Evolutionary conservation across 2,329 filamentous ascomycete species (phyloP).

Genomic region (Xylaria multiplex): DNA sequence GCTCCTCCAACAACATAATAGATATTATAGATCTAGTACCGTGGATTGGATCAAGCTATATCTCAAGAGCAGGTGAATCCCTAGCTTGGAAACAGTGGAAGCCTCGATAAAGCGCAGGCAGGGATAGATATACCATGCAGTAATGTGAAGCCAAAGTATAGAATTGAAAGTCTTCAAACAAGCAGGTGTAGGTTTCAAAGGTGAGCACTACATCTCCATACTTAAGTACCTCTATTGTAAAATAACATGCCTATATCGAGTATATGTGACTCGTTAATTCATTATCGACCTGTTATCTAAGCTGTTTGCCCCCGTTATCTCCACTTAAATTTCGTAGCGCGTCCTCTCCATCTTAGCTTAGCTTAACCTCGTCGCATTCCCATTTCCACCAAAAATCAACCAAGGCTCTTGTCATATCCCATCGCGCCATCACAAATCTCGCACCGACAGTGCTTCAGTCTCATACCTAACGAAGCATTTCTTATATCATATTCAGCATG

Average conservation of each 20-base stretch:
- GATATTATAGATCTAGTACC: not conserved
- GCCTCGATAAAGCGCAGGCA: not conserved
- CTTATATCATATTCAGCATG: constrained; percentile 67
- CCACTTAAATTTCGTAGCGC: constrained; percentile 28
- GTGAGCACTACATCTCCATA: not conserved
- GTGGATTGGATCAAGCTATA: not conserved
- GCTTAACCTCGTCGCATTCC: constrained; percentile 14
- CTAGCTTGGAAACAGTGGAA: not conserved
- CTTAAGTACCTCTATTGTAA: too few species aligned
- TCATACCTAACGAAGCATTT: not conserved
- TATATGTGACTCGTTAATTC: fast-evolving
- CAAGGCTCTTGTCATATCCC: not conserved
- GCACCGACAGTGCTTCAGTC: not conserved
- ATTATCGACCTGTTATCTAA: constrained; percentile 13
- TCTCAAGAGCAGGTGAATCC: not conserved
- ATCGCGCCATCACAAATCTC: not conserved
- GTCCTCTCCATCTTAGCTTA: not conserved
- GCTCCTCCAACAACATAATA: constrained; percentile 87
- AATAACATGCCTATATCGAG: not conserved
- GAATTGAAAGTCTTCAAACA: constrained; percentile 26
- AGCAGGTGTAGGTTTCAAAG: not conserved
- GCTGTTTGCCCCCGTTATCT: not conserved
- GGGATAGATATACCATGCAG: not conserved
- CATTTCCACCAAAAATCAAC: not conserved
- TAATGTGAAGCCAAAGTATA: constrained; percentile 41